These are phyloP conservation scores for Strobilomyces dryophilus DNA, from an alignment of 768 basidiomycete species.

Conservation along the genomic window DNA sequence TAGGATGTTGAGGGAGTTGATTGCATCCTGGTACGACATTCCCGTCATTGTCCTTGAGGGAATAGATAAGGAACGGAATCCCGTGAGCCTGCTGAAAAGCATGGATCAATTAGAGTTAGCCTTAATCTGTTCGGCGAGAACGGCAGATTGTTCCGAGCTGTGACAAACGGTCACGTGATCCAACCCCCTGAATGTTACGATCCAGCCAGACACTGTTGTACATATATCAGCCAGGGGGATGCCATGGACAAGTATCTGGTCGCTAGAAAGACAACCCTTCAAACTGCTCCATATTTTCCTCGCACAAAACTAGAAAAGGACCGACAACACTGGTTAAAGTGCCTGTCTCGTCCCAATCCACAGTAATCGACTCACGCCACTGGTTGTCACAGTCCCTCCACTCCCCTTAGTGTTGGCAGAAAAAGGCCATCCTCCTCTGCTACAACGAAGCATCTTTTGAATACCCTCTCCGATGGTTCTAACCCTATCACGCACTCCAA, in stretches of 20 bases:
- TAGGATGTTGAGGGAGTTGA: conserved; percentile 69
- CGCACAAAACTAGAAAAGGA: conserved; percentile 17
- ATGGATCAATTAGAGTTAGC: not conserved
- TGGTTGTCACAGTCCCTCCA: conserved; percentile 21
- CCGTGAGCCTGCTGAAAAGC: conserved; percentile 3
- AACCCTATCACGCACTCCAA: conserved; percentile 82
- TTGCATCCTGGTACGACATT: conserved; percentile 63
- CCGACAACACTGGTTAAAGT: conserved; percentile 18
- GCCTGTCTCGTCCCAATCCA: not conserved
- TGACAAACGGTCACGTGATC: conserved; percentile 8
- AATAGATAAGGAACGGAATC: conserved; percentile 6
- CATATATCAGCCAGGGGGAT: not conserved
- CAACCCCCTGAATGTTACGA: conserved; percentile 7
- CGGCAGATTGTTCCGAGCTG: not conserved
- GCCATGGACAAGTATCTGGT: conserved; percentile 29
- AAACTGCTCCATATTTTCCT: conserved; percentile 5
- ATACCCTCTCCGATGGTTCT: conserved; percentile 54
- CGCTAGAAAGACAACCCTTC: conserved; percentile 17
- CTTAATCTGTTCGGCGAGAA: not conserved
- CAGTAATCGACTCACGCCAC: not conserved
- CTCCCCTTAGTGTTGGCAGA: conserved; percentile 29
- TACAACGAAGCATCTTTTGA: conserved; percentile 59
- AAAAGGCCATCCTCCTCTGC: conserved; percentile 36
- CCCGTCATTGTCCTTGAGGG: conserved; percentile 46
- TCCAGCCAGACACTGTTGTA: not conserved